Conservation (phyloP, 352 stramenopile genomes). For the Albugo candida region DNA sequence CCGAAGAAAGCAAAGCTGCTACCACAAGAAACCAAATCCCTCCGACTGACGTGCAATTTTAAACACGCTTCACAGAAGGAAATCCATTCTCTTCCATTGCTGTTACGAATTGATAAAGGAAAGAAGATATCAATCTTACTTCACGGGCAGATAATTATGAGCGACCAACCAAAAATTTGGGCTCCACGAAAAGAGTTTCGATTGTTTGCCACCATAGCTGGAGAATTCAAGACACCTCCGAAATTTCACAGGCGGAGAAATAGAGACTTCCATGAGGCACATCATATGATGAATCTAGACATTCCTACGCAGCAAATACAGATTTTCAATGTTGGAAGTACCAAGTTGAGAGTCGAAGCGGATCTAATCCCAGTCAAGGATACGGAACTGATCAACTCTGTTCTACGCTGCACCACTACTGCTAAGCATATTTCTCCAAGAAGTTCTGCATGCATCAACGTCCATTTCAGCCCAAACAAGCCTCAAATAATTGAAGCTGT, state of each 20-base stretch:
- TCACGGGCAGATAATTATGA: constrained; percentile 54
- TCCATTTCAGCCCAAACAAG: constrained; percentile 64
- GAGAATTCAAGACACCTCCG: constrained; percentile 19
- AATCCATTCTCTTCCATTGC: constrained; percentile 66
- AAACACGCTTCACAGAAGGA: constrained; percentile 53
- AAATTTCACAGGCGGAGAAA: neutral
- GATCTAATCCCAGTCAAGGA: constrained; percentile 31
- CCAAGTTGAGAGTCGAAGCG: constrained; percentile 44
- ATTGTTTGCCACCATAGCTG: constrained; percentile 53
- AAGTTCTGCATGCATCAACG: constrained; percentile 38
- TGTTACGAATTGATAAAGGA: constrained; percentile 77
- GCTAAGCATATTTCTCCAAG: constrained; percentile 39
- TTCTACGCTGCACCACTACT: constrained; percentile 26
- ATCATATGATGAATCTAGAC: neutral
- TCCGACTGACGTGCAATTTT: constrained; percentile 54
- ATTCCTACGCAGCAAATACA: constrained; percentile 30
- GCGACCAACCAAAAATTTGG: constrained; percentile 45
- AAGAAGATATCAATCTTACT: constrained; percentile 78
- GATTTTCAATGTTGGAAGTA: constrained; percentile 55
- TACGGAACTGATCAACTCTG: constrained; percentile 25
- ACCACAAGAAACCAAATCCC: constrained; percentile 32
- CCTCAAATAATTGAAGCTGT: constrained; percentile 22
- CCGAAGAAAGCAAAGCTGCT: constrained; percentile 32
- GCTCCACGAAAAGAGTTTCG: constrained; percentile 28
- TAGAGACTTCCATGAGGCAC: neutral